phyloP scores from a whole-genome alignment of 2,329 filamentous ascomycete genomes.

The Pseudogymnoascus sp. region DNA sequence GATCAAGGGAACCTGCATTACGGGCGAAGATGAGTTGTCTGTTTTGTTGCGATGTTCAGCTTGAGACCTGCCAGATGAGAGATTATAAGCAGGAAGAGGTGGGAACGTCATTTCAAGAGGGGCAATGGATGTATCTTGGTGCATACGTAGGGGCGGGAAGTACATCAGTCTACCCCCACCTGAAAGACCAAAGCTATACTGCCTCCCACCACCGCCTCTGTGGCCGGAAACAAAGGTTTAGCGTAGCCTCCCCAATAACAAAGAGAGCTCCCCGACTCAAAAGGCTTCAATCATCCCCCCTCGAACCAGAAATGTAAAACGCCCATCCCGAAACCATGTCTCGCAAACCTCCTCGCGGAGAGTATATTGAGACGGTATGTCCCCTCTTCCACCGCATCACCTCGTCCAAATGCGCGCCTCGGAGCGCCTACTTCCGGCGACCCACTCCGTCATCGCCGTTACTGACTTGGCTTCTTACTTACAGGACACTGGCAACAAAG shows the following conservation, averaged over 20 bases:
- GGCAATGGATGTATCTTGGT: neutral
- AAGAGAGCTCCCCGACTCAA: neutral
- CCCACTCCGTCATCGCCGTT: neutral
- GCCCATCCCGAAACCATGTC: slow-evolving; percentile 46
- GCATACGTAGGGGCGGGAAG: neutral
- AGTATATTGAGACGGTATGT: slow-evolving; percentile 92
- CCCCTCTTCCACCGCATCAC: neutral
- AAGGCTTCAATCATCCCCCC: neutral
- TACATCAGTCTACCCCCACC: neutral
- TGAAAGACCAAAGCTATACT: neutral
- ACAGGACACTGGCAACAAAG: slow-evolving; percentile 96
- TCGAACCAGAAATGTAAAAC: neutral
- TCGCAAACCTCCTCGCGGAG: slow-evolving; percentile 69
- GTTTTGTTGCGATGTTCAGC: slow-evolving; percentile 4
- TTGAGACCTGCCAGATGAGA: slow-evolving; percentile 3
- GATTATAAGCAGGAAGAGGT: slow-evolving; percentile 6
- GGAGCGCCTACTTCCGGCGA: neutral
- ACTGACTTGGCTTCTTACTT: slow-evolving; percentile 8
- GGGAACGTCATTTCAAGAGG: slow-evolving; percentile 6
- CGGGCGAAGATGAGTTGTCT: neutral
- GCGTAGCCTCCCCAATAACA: slow-evolving; percentile 1
- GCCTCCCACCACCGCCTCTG: slow-evolving; percentile 1
- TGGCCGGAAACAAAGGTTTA: neutral
- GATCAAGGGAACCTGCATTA: slow-evolving; percentile 58
- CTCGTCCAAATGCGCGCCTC: slow-evolving; percentile 6